Evolutionary conservation across 2,329 filamentous ascomycete genomes (phyloP).

Genomic region (Fusarium abutilonis): DNA sequence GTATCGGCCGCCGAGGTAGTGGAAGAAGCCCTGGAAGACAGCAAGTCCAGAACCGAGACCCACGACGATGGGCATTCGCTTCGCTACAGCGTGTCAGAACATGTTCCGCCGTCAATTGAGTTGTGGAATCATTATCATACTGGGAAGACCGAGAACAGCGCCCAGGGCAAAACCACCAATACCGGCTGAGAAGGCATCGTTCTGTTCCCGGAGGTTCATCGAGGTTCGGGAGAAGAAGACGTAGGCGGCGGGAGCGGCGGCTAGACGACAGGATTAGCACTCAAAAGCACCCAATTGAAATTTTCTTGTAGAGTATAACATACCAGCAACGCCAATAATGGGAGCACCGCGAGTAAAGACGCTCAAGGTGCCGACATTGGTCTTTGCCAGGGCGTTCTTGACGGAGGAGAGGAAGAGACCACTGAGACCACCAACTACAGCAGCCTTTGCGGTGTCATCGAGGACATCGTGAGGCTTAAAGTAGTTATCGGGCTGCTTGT

Average conservation of each 20-base stretch:
- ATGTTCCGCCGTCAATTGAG: conserved; percentile 7
- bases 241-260: conserved; percentile 72
- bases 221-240: conserved; percentile 79
- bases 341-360: conserved; percentile 82
- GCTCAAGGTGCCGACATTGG: conserved; percentile 82
- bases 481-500: conserved; percentile 40
- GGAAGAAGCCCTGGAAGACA: conserved; percentile 68
- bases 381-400: conserved; percentile 85
- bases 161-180: conserved; percentile 82
- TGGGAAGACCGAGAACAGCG: conserved; percentile 73
- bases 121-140: conserved; percentile 72
- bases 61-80: conserved; percentile 73
- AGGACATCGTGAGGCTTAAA: conserved; percentile 83
- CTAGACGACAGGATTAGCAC: conserved; percentile 57
- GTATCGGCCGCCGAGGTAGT: conserved; percentile 73
- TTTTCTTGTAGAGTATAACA: conserved; percentile 10
- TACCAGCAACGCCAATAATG: conserved; percentile 67
- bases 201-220: conserved; percentile 85
- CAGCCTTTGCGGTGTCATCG: conserved; percentile 70
- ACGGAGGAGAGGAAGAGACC: conserved; percentile 80
- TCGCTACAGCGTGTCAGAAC: conserved; percentile 46
- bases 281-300: conserved; percentile 33
- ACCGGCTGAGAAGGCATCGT: conserved; percentile 79
- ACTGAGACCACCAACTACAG: conserved; percentile 70
- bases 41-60: conserved; percentile 71